These are phyloP conservation scores for Macrolepiota fuliginosa DNA, from an alignment of 768 basidiomycete genomes.

Conservation along the genomic window DNA sequence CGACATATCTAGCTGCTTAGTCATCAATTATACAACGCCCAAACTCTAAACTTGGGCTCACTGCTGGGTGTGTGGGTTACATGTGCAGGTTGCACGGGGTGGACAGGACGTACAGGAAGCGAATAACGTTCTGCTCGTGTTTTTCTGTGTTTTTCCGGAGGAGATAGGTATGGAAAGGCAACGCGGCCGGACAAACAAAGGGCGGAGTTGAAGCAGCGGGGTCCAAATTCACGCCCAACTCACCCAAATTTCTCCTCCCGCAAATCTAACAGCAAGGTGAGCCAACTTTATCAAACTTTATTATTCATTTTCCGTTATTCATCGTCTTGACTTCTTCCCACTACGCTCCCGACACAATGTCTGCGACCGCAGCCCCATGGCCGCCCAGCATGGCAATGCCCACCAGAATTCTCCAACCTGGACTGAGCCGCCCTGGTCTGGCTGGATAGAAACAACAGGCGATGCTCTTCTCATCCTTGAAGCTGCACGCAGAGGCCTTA, in stretches of 20 bases:
- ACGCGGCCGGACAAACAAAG: slow-evolving; percentile 27
- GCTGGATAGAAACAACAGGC: slow-evolving; percentile 93
- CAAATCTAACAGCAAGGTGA: slow-evolving; percentile 64
- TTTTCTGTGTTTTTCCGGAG: slow-evolving; percentile 4
- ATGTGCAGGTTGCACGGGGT: background rate
- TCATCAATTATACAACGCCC: slow-evolving; percentile 4
- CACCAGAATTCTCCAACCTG: slow-evolving; percentile 47
- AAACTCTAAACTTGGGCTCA: slow-evolving; percentile 16
- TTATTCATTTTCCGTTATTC: slow-evolving; percentile 42
- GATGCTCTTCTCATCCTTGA: slow-evolving; percentile 97
- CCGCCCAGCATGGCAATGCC: slow-evolving; percentile 30
- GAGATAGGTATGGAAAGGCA: slow-evolving; percentile 6
- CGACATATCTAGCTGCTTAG: slow-evolving; percentile 19
- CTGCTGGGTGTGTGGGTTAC: background rate
- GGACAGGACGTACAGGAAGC: background rate
- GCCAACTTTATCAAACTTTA: slow-evolving; percentile 74
- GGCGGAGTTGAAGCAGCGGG: slow-evolving; percentile 29
- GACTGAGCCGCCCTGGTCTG: slow-evolving; percentile 89
- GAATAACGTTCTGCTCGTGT: background rate
- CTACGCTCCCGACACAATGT: slow-evolving; percentile 22
- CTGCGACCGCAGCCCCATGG: slow-evolving; percentile 30
- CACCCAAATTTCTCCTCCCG: slow-evolving; percentile 51
- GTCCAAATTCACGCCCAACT: slow-evolving; percentile 33
- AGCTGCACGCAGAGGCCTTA: slow-evolving; percentile 85
- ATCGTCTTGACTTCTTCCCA: slow-evolving; percentile 25